These are phyloP conservation scores for Colletotrichum horii DNA, from an alignment of 2,329 filamentous ascomycete species.

Conservation along the genomic window DNA sequence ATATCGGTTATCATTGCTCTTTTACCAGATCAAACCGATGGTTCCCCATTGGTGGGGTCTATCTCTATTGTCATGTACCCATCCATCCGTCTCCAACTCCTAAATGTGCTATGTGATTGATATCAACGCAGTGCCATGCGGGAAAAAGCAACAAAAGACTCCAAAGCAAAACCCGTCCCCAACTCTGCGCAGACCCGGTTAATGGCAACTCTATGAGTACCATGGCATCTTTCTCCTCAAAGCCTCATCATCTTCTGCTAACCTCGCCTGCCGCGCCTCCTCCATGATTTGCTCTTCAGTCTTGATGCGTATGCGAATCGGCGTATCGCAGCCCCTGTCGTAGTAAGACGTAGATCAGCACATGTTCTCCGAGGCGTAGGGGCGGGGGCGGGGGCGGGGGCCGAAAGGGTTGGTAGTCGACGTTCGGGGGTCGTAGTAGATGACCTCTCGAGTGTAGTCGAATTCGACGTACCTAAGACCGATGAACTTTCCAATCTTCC, in stretches of 20 bases:
- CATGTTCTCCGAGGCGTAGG: not conserved
- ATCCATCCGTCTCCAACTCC: conserved; percentile 6
- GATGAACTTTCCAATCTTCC: conserved; percentile 76
- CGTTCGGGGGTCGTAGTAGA: conserved; percentile 22
- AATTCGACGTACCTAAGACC: conserved; percentile 64
- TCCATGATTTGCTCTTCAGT: conserved; percentile 54
- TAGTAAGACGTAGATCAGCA: not conserved
- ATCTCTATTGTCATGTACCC: not conserved
- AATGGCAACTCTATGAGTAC: conserved; percentile 26
- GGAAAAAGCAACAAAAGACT: not conserved
- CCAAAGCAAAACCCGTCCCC: not conserved
- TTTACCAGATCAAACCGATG: not conserved
- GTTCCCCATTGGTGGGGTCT: not conserved
- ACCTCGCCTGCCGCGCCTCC: conserved; percentile 43
- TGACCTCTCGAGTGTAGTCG: conserved; percentile 45
- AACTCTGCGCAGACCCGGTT: not conserved
- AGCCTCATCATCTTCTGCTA: conserved; percentile 50
- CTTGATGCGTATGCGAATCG: conserved; percentile 30
- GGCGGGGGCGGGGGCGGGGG: not conserved
- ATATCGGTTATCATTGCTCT: not conserved
- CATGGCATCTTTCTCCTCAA: conserved; percentile 51
- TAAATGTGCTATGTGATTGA: conserved; percentile 12
- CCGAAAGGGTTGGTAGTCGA: not conserved
- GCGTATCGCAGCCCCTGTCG: conserved; percentile 20
- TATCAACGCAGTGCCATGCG: conserved; percentile 23